These are phyloP conservation scores for Saccharomyces hybrid DNA, from an alignment of 1,139 yeast genomes.

Conservation along the genomic window DNA sequence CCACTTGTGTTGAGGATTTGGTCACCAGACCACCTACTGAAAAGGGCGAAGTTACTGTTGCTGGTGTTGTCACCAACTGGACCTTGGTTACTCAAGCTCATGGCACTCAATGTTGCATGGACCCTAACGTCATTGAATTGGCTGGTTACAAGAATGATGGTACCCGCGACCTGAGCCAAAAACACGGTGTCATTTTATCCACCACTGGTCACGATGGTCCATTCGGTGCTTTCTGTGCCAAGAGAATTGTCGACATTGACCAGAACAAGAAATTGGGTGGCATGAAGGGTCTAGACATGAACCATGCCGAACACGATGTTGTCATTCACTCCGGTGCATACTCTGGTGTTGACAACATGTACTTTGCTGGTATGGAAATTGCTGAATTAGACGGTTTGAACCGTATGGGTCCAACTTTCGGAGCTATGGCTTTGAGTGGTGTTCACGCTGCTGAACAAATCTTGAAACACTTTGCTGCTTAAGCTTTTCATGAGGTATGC, in stretches of 20 bases:
- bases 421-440: slow-evolving; percentile 74
- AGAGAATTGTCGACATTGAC: slow-evolving; percentile 42
- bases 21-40: slow-evolving; percentile 59
- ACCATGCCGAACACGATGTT: slow-evolving; percentile 68
- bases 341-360: slow-evolving; percentile 63
- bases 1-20: slow-evolving; percentile 75
- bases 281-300: slow-evolving; percentile 78
- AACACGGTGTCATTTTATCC: slow-evolving; percentile 61
- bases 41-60: slow-evolving; percentile 52
- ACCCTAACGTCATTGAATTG: slow-evolving; percentile 61
- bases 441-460: slow-evolving; percentile 62
- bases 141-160: slow-evolving; percentile 31
- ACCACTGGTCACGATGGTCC: slow-evolving; percentile 83
- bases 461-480: slow-evolving; percentile 27
- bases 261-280: slow-evolving; percentile 49
- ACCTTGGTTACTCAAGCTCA: slow-evolving; percentile 71
- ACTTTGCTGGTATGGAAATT: slow-evolving; percentile 76
- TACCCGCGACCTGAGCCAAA: slow-evolving; percentile 31
- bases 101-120: slow-evolving; percentile 76
- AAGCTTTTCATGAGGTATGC: background rate
- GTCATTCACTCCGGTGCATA: slow-evolving; percentile 55
- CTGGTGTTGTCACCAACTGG: slow-evolving; percentile 83
- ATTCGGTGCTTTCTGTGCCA: slow-evolving; percentile 74
- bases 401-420: slow-evolving; percentile 83
- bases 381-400: slow-evolving; percentile 71